phyloP scores from a whole-genome alignment of 495 filamentous ascomycete genomes.

The Aspergillus coremiiformis region DNA sequence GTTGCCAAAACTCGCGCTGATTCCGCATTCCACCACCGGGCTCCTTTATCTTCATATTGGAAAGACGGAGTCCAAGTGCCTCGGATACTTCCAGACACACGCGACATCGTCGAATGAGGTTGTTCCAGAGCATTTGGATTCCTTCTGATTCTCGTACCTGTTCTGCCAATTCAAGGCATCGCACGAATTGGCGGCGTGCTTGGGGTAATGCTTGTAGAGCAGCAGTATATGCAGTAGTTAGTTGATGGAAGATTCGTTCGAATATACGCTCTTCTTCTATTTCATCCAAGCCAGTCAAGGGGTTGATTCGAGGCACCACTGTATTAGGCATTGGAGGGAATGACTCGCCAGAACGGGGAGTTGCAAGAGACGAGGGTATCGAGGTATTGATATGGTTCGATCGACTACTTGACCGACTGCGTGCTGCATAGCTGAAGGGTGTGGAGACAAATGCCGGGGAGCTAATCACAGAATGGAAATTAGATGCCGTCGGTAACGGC shows the following conservation, averaged over 20 bases:
- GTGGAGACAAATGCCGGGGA: conserved; percentile 33
- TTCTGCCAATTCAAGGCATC: conserved; percentile 40
- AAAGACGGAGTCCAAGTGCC: conserved; percentile 59
- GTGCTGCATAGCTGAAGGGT: conserved; percentile 27
- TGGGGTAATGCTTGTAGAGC: conserved; percentile 59
- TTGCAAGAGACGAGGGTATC: conserved; percentile 46
- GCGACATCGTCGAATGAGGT: conserved; percentile 58
- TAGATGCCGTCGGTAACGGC: conserved; percentile 21
- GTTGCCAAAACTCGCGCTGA: conserved; percentile 72
- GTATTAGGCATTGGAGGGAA: conserved; percentile 54
- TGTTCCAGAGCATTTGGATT: conserved; percentile 57
- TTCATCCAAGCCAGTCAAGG: conserved; percentile 51
- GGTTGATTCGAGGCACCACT: conserved; percentile 38
- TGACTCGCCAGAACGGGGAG: conserved; percentile 71
- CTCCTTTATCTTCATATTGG: conserved; percentile 77
- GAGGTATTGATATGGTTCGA: conserved; percentile 43
- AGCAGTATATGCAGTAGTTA: conserved; percentile 58
- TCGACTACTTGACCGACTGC: conserved; percentile 47
- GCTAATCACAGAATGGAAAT: conserved; percentile 22
- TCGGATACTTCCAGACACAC: conserved; percentile 59
- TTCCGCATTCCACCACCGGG: conserved; percentile 60
- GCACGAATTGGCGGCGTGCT: conserved; percentile 54
- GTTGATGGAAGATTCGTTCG: conserved; percentile 67
- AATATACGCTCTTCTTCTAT: conserved; percentile 71
- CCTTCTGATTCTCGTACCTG: conserved; percentile 41